Evolutionary conservation across 2,329 filamentous ascomycete genomes (phyloP).

Genomic region (Talaromyces verruculosus): DNA sequence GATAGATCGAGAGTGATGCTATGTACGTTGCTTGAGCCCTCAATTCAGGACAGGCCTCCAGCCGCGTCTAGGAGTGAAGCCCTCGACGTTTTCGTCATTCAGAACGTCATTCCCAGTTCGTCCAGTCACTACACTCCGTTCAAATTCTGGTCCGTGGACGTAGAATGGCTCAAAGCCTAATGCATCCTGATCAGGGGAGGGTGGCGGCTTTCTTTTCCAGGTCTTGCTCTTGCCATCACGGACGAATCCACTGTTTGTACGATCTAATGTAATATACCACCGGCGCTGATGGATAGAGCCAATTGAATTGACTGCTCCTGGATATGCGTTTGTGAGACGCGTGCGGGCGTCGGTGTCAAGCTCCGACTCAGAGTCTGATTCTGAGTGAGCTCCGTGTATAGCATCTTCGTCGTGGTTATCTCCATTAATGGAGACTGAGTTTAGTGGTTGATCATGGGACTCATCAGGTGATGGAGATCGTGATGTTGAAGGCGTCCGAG

Average conservation of each 20-base stretch:
- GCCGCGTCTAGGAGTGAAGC: constrained; percentile 59
- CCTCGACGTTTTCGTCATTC: constrained; percentile 59
- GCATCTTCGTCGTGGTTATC: constrained; percentile 20
- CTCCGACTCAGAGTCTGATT: constrained; percentile 21
- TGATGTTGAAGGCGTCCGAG: constrained; percentile 27
- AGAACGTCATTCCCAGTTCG: constrained; percentile 60
- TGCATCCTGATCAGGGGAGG: not conserved
- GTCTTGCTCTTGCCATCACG: constrained; percentile 24
- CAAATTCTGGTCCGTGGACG: constrained; percentile 60
- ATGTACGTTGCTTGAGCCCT: not conserved
- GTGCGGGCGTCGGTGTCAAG: constrained; percentile 39
- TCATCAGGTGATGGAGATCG: constrained; percentile 20
- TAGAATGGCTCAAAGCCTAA: constrained; percentile 59
- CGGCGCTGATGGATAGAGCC: constrained; percentile 66
- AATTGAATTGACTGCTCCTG: constrained; percentile 64
- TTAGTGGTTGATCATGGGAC: not conserved
- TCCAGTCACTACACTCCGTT: constrained; percentile 67
- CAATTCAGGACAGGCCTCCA: constrained; percentile 51
- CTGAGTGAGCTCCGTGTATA: constrained; percentile 16
- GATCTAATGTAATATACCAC: constrained; percentile 67
- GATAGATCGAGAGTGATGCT: not conserved
- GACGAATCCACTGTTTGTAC: constrained; percentile 58
- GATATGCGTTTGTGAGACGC: constrained; percentile 63
- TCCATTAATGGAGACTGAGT: too few species aligned
- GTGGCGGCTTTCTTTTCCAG: constrained; percentile 31